A percentile compares a stretch with the other conserved stretches of the same genome.
phyloP scores from a whole-genome alignment of 139 green algal species.

The Tetraselmis striata region DNA sequence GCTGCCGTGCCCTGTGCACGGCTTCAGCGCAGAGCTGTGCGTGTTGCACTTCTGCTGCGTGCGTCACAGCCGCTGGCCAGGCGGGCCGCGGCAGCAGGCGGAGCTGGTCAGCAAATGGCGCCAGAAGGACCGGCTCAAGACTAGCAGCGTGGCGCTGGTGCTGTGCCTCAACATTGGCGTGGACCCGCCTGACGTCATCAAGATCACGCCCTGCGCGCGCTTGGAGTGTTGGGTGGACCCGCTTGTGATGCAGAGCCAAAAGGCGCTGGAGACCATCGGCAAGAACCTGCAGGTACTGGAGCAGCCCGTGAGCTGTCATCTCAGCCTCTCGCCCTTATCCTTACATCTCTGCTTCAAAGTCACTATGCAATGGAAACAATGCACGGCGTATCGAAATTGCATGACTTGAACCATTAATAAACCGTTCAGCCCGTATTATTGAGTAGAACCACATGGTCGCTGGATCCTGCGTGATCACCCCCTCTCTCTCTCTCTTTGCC shows the following conservation, averaged over 20 bases:
- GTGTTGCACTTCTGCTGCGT: not conserved
- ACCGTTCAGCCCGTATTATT: too few relatives aligned
- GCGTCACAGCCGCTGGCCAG: not conserved
- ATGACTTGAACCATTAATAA: too few relatives aligned
- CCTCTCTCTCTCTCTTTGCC: too few relatives aligned
- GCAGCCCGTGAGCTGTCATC: too few relatives aligned
- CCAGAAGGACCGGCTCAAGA: constrained; percentile 90
- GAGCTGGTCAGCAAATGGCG: constrained; percentile 62
- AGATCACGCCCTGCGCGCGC: constrained; percentile 91
- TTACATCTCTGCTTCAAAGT: too few relatives aligned
- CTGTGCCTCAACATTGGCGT: constrained; percentile 99
- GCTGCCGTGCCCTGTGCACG: not conserved
- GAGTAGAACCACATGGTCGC: too few relatives aligned
- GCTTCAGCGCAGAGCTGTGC: not conserved
- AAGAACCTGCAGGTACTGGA: constrained; percentile 77
- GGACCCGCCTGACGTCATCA: constrained; percentile 95
- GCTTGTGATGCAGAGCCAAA: constrained; percentile 82
- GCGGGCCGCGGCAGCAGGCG: not conserved
- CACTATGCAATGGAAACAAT: too few relatives aligned
- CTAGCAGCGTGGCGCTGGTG: constrained; percentile 86
- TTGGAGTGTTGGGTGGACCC: constrained; percentile 95
- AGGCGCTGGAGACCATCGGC: constrained; percentile 91
- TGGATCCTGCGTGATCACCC: too few relatives aligned
- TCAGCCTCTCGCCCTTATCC: too few relatives aligned
- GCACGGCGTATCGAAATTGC: too few relatives aligned